A percentile compares a stretch with the other conserved stretches of the same genome.
Evolutionary conservation across 2,329 filamentous ascomycete genomes (phyloP).

Genomic region (Annulohypoxylon truncatum): DNA sequence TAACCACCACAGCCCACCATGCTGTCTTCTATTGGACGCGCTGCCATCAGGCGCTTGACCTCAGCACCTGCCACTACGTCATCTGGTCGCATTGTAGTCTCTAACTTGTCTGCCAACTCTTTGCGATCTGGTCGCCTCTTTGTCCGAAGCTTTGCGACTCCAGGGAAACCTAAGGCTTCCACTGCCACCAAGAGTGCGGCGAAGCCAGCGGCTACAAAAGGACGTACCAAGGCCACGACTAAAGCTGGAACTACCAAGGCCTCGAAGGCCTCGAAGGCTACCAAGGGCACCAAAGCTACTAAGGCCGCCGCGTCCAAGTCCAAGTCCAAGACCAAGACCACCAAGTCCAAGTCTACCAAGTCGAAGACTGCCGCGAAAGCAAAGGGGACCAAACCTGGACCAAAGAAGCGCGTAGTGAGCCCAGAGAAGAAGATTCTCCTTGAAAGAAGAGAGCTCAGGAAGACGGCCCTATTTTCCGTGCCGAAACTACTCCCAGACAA

Average conservation of each 20-base stretch:
- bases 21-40: constrained; percentile 57
- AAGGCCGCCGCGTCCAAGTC: constrained; percentile 38
- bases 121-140: constrained; percentile 15
- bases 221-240: constrained; percentile 38
- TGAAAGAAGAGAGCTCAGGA: constrained; percentile 50
- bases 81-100: constrained; percentile 34
- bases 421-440: constrained; percentile 54
- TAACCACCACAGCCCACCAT: constrained; percentile 47
- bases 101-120: constrained; percentile 28
- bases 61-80: constrained; percentile 40
- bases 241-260: constrained; percentile 38
- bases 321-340: constrained; percentile 49
- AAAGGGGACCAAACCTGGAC: constrained; percentile 26
- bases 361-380: constrained; percentile 26
- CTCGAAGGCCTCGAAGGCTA: constrained; percentile 38
- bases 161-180: constrained; percentile 28
- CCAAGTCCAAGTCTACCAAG: constrained; percentile 37
- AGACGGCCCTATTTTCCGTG: constrained; percentile 56
- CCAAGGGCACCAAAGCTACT: constrained; percentile 41
- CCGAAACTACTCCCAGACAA: constrained; percentile 50
- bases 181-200: constrained; percentile 39
- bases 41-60: constrained; percentile 52
- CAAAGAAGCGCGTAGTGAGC: constrained; percentile 35
- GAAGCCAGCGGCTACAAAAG: constrained; percentile 32
- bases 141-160: constrained; percentile 33